A percentile compares a stretch with the other conserved stretches of the same genome.
phyloP scores from a whole-genome alignment of 257 asterid genomes.

The Forsythia viridissima region DNA sequence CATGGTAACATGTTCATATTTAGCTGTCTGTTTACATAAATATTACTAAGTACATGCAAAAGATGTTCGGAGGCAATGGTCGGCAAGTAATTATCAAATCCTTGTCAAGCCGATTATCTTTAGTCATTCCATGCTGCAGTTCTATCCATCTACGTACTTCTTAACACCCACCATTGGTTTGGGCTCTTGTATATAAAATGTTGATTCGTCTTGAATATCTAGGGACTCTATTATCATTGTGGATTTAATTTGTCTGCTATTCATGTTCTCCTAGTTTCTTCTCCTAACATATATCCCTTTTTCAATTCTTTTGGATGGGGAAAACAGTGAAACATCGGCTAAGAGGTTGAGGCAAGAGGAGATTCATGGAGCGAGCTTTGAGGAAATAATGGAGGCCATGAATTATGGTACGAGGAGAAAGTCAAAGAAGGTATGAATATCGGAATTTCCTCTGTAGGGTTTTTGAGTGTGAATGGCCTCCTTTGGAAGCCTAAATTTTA shows the following conservation, averaged over 20 bases:
- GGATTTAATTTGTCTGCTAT: neutral
- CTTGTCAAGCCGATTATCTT: neutral
- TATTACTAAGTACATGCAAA: neutral
- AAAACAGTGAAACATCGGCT: conserved; percentile 46
- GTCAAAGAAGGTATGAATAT: conserved; percentile 61
- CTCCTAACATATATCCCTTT: neutral
- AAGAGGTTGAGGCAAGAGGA: conserved; percentile 70
- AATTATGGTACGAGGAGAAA: conserved; percentile 57
- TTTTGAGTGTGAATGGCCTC: neutral
- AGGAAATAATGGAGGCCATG: conserved; percentile 79
- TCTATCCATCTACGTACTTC: neutral
- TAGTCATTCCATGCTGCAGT: neutral
- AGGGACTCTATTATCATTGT: neutral
- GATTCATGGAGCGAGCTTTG: conserved; percentile 51
- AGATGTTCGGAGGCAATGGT: neutral
- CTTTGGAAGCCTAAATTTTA: conserved; percentile 9
- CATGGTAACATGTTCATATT: neutral
- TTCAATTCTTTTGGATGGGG: neutral
- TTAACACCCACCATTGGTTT: neutral
- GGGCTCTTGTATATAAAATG: neutral
- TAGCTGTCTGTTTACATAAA: neutral
- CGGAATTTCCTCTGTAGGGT: neutral
- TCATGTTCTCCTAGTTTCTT: neutral
- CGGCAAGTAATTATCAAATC: neutral
- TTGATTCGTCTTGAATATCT: neutral